These are phyloP conservation scores for Hypoxylon rubiginosum DNA, from an alignment of 2,329 filamentous ascomycete genomes.

Conservation along the genomic window DNA sequence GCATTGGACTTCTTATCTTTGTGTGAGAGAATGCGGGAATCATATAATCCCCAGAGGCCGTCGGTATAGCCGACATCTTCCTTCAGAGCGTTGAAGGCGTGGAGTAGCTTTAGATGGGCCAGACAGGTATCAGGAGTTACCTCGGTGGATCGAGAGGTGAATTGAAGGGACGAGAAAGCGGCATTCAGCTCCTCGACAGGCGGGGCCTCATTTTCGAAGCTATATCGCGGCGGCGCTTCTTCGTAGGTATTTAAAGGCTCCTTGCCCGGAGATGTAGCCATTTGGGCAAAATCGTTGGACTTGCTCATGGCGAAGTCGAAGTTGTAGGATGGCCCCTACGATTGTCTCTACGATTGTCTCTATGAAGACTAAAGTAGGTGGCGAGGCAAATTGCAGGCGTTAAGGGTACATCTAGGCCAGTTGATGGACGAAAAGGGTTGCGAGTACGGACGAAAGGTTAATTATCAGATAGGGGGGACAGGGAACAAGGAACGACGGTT, in stretches of 20 bases:
- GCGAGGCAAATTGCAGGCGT: too few relatives aligned
- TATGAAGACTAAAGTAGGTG: neutral
- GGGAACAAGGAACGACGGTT: neutral
- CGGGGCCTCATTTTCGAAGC: constrained; percentile 24
- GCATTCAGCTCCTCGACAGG: constrained; percentile 43
- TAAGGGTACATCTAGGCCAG: neutral
- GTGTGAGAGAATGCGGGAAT: constrained; percentile 56
- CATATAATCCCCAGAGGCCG: constrained; percentile 74
- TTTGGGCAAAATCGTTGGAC: constrained; percentile 5
- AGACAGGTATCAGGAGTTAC: constrained; percentile 71
- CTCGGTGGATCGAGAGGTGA: constrained; percentile 49
- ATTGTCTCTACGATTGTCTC: neutral
- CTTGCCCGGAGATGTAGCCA: neutral
- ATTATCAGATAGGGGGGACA: neutral
- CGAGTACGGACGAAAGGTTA: neutral
- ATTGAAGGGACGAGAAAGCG: constrained; percentile 56
- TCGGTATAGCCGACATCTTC: constrained; percentile 76
- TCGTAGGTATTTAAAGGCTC: constrained; percentile 5
- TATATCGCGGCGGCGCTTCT: constrained; percentile 41
- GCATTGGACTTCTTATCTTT: constrained; percentile 27
- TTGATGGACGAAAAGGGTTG: neutral
- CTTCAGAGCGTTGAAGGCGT: constrained; percentile 75
- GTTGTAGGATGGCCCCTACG: neutral
- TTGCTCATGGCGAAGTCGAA: constrained; percentile 20
- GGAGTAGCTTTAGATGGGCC: constrained; percentile 80